A percentile compares a stretch with the other conserved stretches of the same genome.
phyloP scores from a whole-genome alignment of 495 filamentous ascomycete species.

The Podospora didyma region DNA sequence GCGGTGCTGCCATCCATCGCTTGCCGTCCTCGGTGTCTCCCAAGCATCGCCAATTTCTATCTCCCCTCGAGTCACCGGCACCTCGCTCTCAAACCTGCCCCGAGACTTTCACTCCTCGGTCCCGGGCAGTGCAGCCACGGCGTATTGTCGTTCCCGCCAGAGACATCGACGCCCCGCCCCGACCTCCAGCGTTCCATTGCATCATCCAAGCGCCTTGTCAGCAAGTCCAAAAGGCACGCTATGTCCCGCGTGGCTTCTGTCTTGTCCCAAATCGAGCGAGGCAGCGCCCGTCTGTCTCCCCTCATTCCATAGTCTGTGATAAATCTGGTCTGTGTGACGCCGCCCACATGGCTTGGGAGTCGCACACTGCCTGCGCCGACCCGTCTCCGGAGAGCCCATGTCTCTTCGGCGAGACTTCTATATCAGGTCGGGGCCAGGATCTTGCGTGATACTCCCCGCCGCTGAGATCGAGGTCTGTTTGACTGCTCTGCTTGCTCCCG shows the following conservation, averaged over 20 bases:
- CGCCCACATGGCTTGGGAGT: slow-evolving; percentile 8
- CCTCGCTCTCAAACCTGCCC: not conserved
- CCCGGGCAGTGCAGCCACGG: not conserved
- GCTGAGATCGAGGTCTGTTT: not conserved
- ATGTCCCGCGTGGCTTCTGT: slow-evolving; percentile 3
- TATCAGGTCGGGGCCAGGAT: slow-evolving; percentile 5
- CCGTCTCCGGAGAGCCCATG: not conserved
- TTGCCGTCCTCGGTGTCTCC: not conserved
- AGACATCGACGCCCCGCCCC: not conserved
- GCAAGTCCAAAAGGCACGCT: not conserved
- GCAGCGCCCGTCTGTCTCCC: not conserved
- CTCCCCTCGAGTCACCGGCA: not conserved
- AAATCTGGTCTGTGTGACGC: slow-evolving; percentile 6
- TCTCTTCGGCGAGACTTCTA: slow-evolving; percentile 3
- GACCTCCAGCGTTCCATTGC: slow-evolving; percentile 7
- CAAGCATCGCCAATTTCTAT: not conserved
- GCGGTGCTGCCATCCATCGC: not conserved
- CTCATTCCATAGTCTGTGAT: not conserved
- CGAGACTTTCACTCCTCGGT: not conserved
- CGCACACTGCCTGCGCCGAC: slow-evolving; percentile 5
- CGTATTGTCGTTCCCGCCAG: not conserved
- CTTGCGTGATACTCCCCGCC: not conserved
- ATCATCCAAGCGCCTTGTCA: not conserved
- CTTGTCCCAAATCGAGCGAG: slow-evolving; percentile 1
- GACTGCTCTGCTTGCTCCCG: not conserved